Evolutionary conservation across 2,329 filamentous ascomycete species (phyloP), one percentile per base, ranked within the genome.

Genomic region (Teratosphaeria destructans): DNA sequence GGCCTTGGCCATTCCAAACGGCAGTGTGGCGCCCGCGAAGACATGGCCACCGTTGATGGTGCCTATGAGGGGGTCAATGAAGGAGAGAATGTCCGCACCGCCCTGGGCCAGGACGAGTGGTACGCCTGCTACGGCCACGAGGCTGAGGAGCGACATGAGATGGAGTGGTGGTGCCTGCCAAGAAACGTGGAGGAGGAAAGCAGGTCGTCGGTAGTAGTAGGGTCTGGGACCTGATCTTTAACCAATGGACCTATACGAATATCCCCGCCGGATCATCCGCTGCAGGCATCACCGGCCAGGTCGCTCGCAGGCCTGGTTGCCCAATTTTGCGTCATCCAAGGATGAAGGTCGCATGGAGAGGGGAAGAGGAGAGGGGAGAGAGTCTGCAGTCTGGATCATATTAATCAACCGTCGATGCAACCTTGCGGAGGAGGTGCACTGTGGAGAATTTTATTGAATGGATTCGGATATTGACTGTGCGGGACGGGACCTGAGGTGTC

Each of bases 1-100:
- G 26, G 76, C 76, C 71, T 79, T 78, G 3, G 75, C 76, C 75
- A 79, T 76, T 12, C 72, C 74, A 59, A 77, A 79, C 5, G 77
- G 77, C 59, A 79, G 61, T 19, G 75, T 77, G 3, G 77, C 77
- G 26, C 77, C 77, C 14, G 75, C 65, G 60, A 79, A 79, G 34
- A 79, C 77, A 72, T 79, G 77, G 2, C 77, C 66, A 27, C 76
- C 76, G 58, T 73, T 73, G 52, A 68, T 66, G 12, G 72, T 76
- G 8, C 77, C 77, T 55, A 79, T 78, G 59, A 79, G 65, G 8
- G 74, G 75, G 59, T 78, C 70, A n/a, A 79, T 63, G 26, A 67
- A 63, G 19, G 59, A 59, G 11, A 70, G 56, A 37, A 67, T 64
- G 57, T 64, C 59, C 53, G 26, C 52, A 34, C 58, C 58, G 56